These are phyloP conservation scores for Annulohypoxylon truncatum DNA, from an alignment of 2,329 filamentous ascomycete species.

Conservation along the genomic window DNA sequence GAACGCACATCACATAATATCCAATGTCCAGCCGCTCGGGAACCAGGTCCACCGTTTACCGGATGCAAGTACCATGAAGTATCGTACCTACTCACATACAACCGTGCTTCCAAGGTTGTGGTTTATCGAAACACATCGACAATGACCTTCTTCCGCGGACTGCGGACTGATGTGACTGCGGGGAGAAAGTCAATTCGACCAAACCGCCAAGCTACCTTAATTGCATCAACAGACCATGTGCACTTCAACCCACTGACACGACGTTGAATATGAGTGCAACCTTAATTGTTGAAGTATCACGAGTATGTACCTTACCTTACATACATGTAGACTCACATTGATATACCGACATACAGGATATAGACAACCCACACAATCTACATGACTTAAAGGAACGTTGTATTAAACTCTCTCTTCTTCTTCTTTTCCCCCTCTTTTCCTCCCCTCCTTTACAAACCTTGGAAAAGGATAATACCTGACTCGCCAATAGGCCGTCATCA, in stretches of 20 bases:
- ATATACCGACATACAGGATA: not conserved
- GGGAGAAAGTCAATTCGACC: slow-evolving; percentile 28
- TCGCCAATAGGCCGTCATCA: slow-evolving; percentile 37
- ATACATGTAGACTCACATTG: not conserved
- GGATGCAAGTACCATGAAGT: slow-evolving; percentile 11
- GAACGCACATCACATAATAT: slow-evolving; percentile 19
- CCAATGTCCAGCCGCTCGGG: slow-evolving; percentile 37
- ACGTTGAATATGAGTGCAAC: not conserved
- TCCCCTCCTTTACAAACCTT: slow-evolving; percentile 4
- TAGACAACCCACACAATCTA: not conserved
- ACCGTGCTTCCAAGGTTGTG: not conserved
- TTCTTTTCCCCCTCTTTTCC: not conserved
- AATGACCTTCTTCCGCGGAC: slow-evolving; percentile 20
- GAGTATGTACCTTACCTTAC: not conserved
- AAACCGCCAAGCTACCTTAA: slow-evolving; percentile 4
- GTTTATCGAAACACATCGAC: slow-evolving; percentile 16
- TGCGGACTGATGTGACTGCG: slow-evolving; percentile 31
- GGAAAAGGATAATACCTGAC: slow-evolving; percentile 22
- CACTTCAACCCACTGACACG: slow-evolving; percentile 16
- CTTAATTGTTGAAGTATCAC: not conserved
- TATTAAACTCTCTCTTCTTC: slow-evolving; percentile 26
- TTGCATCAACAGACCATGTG: slow-evolving; percentile 19
- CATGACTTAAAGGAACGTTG: slow-evolving; percentile 23
- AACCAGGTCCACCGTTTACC: slow-evolving; percentile 31
- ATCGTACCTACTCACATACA: slow-evolving; percentile 18